A percentile compares a stretch with the other conserved stretches of the same genome.
These are phyloP conservation scores for Fusarium pseudoanthophilum DNA, from an alignment of 2,329 filamentous ascomycete genomes.

Conservation along the genomic window DNA sequence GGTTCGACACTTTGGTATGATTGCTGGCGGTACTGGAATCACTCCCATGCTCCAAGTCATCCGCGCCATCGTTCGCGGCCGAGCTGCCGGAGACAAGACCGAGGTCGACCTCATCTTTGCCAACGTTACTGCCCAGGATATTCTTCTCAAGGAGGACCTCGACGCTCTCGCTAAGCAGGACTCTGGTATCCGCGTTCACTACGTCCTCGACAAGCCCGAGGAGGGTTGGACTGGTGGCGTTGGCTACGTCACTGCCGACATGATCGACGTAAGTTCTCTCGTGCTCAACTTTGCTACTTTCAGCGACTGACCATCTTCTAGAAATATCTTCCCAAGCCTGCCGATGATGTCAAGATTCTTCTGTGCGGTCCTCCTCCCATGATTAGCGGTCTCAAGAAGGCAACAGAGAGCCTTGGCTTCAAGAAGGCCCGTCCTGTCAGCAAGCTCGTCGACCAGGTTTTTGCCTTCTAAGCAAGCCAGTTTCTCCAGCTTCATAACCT, in stretches of 20 bases:
- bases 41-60: constrained; percentile 98
- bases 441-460: constrained; percentile 98
- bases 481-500: not conserved
- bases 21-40: constrained; percentile 96
- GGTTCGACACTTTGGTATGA: constrained; percentile 96
- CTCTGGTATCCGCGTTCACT: constrained; percentile 85
- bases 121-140: constrained; percentile 93
- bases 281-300: constrained; percentile 23
- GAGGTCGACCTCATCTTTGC: constrained; percentile 96
- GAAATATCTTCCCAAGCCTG: constrained; percentile 84
- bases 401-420: constrained; percentile 87
- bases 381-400: constrained; percentile 97
- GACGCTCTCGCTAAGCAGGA: constrained; percentile 83
- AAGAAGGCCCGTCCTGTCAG: constrained; percentile 93
- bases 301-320: constrained; percentile 50
- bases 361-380: constrained; percentile 97
- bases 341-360: constrained; percentile 89
- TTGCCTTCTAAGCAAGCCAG: constrained; percentile 75
- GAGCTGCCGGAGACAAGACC: constrained; percentile 82
- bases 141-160: constrained; percentile 91
- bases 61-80: constrained; percentile 86
- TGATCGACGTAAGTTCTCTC: constrained; percentile 78
- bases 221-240: constrained; percentile 91
- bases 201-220: constrained; percentile 95
- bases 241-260: constrained; percentile 93